Base-by-base conservation (phyloP, 129 eudicot genomes). In the Flaveria bidentis region DNA sequence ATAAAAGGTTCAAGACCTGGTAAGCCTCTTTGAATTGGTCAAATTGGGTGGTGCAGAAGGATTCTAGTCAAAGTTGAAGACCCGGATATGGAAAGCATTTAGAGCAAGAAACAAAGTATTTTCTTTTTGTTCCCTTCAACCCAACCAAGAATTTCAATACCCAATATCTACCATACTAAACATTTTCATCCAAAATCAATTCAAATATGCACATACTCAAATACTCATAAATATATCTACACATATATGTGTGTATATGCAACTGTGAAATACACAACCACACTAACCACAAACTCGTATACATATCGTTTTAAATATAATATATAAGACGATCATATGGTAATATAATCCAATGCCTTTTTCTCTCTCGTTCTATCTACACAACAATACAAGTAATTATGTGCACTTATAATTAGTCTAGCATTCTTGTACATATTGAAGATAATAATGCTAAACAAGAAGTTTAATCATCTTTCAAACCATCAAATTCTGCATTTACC, bases 1-100 rank as follows among this genome's bases (percentile, higher is more conserved):
- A 16, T 9, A 64, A 7, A 13, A 39, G 78, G 69, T 67, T 76
- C 76, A 82, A 76, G 39, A 60, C 78, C 56, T 41, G 2, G 28
- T 45, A 76, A 65, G 71, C 55, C 78, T 71, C 82, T 26, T 13
- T n/a, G 78, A 76, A 47, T 72, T 77, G 79, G 85, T 82, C 85
- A 82, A 58, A 76, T 26, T 23, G 36, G 64, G 58, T 77, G 79
- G 60, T 52, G 72, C 44, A 63, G 84, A 75, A 80, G 60, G 74
- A 47, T 82, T 67, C 69, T 41, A 56, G 71, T 71, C 78, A 73
- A 82, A 77, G 65, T 74, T 77, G 77, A 75, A 68, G 33, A 58
- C 64, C 49, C 30, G 69, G 50, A 70, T 28, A 65, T 65, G 39
- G 49, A 49, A 42, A 30, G 45, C 36, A 41, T 4, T 65, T 55